Evolutionary conservation across 2,329 filamentous ascomycete genomes (phyloP), one percentile per base, ranked within the genome.

Genomic region (Paecilomyces sp.): DNA sequence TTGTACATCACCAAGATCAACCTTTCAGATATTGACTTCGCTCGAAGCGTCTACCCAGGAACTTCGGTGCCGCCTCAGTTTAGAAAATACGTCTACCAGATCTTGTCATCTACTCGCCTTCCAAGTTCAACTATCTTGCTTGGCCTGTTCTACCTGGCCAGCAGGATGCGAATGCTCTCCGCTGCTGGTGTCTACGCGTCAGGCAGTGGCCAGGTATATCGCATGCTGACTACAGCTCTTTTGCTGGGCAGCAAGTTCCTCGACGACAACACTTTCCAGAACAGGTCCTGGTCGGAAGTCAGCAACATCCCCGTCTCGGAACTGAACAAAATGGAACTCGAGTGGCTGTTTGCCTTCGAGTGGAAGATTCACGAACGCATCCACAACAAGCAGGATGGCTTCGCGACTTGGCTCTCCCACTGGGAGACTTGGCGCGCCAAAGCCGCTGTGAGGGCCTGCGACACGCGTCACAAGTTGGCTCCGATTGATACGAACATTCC

Each of bases 221-320:
- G 91, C 62, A 88, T 95, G 79, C 83, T 96, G 64, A 96, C 92
- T 6, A 89, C 93, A 41, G 86, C 89, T 7, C 80, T 97, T 60
- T 83, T 97, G 57, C 82, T 97, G 57, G 92, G 91, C 61, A 96
- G 91, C 85, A 97, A 97, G 79, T 97, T 96, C 70, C 81, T 96
- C 65, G 92, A 97, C 70, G 92, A 96, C 81, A 96, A 96, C 77
- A 97, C 92, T 5, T 97, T 97, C 77, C 92, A 96, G 81, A 97
- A 96, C 78, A 89, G 91, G 58, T 96, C 92, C 1, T 97, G 92
- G 92, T 91, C 92, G 4, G 92, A 97, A 71, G 92, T 97, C 57
- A 96, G 91, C 75, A 91, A 90, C 62, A 96, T 97, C 65, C 82
- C 88, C 33, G 91, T 96, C 22, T 77, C 83, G 2, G 91, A 96